phyloP scores from a whole-genome alignment of 2,329 filamentous ascomycete species.

The Biscogniauxia mediterranea region DNA sequence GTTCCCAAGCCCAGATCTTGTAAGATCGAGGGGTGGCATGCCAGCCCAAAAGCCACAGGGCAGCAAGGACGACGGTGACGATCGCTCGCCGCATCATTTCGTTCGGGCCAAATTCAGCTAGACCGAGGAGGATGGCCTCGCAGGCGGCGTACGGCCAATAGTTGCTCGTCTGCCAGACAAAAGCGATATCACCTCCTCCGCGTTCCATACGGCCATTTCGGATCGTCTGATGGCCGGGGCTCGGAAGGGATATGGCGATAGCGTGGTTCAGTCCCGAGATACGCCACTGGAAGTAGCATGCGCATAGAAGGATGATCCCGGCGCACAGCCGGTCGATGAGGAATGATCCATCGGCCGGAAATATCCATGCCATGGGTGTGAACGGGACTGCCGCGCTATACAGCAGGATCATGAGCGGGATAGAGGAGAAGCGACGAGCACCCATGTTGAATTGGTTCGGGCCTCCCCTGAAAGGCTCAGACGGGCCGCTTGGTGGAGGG shows the following conservation, averaged over 20 bases:
- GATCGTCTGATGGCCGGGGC: conserved; percentile 5
- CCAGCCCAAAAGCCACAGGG: conserved; percentile 19
- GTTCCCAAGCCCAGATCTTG: conserved; percentile 21
- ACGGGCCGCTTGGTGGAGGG: conserved; percentile 1
- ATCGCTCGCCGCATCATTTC: conserved; percentile 18
- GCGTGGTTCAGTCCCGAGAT: conserved; percentile 15
- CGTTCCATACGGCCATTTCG: conserved; percentile 16
- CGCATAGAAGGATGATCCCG: conserved; percentile 35
- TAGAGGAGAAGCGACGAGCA: conserved; percentile 13
- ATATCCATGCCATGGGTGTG: conserved; percentile 16
- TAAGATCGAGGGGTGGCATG: conserved; percentile 17
- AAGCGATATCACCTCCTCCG: conserved; percentile 5
- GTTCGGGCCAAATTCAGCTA: conserved; percentile 21
- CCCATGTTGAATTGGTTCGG: conserved; percentile 7
- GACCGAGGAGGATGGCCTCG: conserved; percentile 18
- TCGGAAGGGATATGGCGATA: conserved; percentile 14
- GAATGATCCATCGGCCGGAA: conserved; percentile 35
- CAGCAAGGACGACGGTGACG: conserved; percentile 15
- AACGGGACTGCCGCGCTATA: conserved; percentile 23
- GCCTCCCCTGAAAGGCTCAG: conserved; percentile 5
- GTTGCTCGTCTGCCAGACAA: conserved; percentile 20
- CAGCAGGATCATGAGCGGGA: conserved; percentile 19
- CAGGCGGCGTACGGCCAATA: conserved; percentile 22
- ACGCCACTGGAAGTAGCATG: conserved; percentile 30
- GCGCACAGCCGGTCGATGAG: conserved; percentile 45